Base-by-base conservation (phyloP, 352 stramenopile genomes). In the Globisporangium solare region DNA sequence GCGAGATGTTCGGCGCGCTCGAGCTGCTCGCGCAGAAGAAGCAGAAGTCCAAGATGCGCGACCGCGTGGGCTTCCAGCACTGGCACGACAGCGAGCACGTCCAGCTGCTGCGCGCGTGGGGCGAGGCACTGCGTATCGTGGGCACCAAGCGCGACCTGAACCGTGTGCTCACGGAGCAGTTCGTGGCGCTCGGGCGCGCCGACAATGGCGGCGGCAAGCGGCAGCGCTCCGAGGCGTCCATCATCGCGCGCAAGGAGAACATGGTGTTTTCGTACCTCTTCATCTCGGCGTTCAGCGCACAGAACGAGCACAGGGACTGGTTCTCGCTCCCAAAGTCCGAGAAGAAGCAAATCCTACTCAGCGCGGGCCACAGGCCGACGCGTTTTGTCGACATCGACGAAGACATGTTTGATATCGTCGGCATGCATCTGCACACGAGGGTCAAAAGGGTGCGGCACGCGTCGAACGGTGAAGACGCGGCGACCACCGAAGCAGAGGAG, bases 31-130 rank as follows among this genome's bases (percentile, higher is more conserved):
- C 39, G 13, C 13, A 43, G 39, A 15, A 43, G 39, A 43, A 43
- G 39, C 39, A 43, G 39, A 43, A 43, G 17, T 43, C 39, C 39
- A 43, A 43, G 39, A 43, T 43, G 39, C 39, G 39, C 39, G 39
- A 43, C 39, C 39, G 39, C 39, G 39, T 43, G 39, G 39, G 39
- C 39, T 43, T 43, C 39, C 39, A 43, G 12, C 39, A 43, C 39
- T 43, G 39, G 39, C 13, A n/a, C 17, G 13, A 43, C 39, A 43
- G 39, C 39, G 39, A 43, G 39, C 39, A 43, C 10, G 10, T 43
- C 39, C 39, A 43, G 17, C 39, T 43, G 12, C 39, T 43, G 39
- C 39, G 39, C 39, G 39, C 39, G 39, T 43, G 39, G 39, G 13
- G 39, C 2, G 39, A 43, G 17, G 39, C 39, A 13, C 39, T 43